Conservation (phyloP, 768 basidiomycete species). For the Porpolomopsis calyptriformis region DNA sequence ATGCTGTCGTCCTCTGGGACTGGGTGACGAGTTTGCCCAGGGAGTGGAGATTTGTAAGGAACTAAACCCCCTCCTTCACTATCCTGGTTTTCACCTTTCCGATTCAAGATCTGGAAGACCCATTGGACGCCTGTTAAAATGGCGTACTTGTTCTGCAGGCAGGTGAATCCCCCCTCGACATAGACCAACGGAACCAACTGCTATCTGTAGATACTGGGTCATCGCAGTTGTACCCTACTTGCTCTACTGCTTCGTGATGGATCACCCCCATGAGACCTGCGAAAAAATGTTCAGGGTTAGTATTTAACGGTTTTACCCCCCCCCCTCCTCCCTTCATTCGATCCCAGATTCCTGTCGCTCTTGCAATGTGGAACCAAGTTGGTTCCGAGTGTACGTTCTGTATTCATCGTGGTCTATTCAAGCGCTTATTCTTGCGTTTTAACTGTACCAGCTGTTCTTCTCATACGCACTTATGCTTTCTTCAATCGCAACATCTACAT, state of each 20-base stretch:
- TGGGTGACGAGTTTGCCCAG: conserved; percentile 71
- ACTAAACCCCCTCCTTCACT: conserved; percentile 10
- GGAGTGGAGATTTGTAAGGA: conserved; percentile 65
- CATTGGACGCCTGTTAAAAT: conserved; percentile 78
- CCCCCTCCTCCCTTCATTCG: not conserved
- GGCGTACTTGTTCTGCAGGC: conserved; percentile 79
- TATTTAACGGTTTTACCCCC: conserved; percentile 5
- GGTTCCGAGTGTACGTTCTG: conserved; percentile 56
- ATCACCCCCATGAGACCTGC: conserved; percentile 56
- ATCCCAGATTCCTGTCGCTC: conserved; percentile 60
- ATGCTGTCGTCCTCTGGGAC: conserved; percentile 78
- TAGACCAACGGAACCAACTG: conserved; percentile 9
- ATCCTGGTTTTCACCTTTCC: conserved; percentile 14
- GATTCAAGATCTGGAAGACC: conserved; percentile 63
- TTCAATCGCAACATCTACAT: conserved; percentile 70
- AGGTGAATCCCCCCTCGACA: conserved; percentile 21
- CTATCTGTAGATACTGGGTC: conserved; percentile 60
- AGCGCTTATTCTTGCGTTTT: conserved; percentile 12
- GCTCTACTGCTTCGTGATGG: conserved; percentile 62
- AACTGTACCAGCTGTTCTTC: conserved; percentile 61
- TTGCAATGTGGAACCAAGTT: conserved; percentile 84
- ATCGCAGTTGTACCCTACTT: conserved; percentile 70
- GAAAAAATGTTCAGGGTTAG: conserved; percentile 58
- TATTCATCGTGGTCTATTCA: conserved; percentile 7
- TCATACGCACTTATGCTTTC: conserved; percentile 80